Evolutionary conservation across 2,329 filamentous ascomycete species (phyloP).

Genomic region (Didymella pinodella): DNA sequence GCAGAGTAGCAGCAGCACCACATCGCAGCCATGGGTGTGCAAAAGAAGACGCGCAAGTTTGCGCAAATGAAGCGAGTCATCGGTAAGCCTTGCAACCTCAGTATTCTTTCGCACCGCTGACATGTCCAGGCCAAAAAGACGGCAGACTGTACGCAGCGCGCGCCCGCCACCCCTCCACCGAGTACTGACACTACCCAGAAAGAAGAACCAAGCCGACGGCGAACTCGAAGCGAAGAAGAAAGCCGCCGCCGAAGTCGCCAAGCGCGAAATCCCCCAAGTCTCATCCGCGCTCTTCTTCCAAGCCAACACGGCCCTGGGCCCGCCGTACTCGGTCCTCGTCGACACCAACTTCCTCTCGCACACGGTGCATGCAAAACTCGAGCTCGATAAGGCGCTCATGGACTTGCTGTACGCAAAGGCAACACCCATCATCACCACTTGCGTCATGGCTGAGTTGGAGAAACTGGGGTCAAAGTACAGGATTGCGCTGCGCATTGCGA

Average conservation of each 20-base stretch:
- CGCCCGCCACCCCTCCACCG: constrained; percentile 22
- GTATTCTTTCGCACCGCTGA: neutral
- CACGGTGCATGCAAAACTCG: constrained; percentile 89
- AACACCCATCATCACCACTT: constrained; percentile 81
- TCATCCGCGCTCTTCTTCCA: constrained; percentile 65
- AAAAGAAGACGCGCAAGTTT: constrained; percentile 93
- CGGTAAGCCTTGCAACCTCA: constrained; percentile 54
- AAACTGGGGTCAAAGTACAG: constrained; percentile 87
- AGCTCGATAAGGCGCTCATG: constrained; percentile 88
- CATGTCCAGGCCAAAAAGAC: constrained; percentile 67
- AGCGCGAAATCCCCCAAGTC: constrained; percentile 81
- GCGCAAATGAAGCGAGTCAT: constrained; percentile 83
- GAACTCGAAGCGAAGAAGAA: constrained; percentile 66
- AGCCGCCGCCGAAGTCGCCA: constrained; percentile 66
- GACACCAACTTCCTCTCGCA: constrained; percentile 61
- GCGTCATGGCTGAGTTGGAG: constrained; percentile 82
- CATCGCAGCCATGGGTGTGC: constrained; percentile 74
- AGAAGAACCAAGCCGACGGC: constrained; percentile 77
- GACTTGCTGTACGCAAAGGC: constrained; percentile 92
- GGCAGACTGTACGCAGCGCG: constrained; percentile 64
- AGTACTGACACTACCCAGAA: constrained; percentile 48
- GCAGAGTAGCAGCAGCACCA: constrained; percentile 20
- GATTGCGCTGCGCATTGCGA: constrained; percentile 82
- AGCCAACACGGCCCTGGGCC: constrained; percentile 80
- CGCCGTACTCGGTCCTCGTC: constrained; percentile 77